Conservation (phyloP, 305 asterid genomes). For the Solanum hybrid region DNA sequence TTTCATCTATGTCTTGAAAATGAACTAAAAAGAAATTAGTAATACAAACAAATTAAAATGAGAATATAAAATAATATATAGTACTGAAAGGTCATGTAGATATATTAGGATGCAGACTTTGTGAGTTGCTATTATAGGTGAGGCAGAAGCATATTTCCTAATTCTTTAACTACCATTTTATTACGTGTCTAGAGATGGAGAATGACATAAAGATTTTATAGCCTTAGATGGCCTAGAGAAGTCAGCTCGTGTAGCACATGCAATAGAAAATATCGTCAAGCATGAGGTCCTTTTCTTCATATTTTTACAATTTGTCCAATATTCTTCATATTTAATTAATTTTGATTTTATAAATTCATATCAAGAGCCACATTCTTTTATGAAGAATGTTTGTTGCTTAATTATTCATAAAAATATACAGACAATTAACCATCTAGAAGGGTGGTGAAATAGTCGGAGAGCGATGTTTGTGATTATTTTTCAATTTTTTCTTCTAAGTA, state of each 20-base stretch:
- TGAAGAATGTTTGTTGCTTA: not conserved
- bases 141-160: not conserved
- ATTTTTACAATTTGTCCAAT: not conserved
- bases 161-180: not conserved
- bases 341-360: not conserved
- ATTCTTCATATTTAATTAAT: not conserved
- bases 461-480: not conserved
- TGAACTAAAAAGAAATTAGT: not conserved
- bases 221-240: not conserved
- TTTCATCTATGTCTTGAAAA: not conserved
- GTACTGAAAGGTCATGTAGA: not conserved
- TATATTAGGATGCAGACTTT: not conserved
- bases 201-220: not conserved
- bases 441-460: not conserved
- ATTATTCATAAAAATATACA: not conserved
- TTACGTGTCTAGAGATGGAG: not conserved
- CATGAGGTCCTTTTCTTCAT: not conserved
- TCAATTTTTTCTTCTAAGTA: not conserved
- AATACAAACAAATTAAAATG: not conserved
- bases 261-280: not conserved
- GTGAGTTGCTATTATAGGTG: not conserved
- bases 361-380: not conserved
- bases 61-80: not conserved
- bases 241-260: conserved; percentile 2
- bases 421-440: not conserved